phyloP scores from a whole-genome alignment of 1,284 basidiomycete species.

The Flammula alnicola region DNA sequence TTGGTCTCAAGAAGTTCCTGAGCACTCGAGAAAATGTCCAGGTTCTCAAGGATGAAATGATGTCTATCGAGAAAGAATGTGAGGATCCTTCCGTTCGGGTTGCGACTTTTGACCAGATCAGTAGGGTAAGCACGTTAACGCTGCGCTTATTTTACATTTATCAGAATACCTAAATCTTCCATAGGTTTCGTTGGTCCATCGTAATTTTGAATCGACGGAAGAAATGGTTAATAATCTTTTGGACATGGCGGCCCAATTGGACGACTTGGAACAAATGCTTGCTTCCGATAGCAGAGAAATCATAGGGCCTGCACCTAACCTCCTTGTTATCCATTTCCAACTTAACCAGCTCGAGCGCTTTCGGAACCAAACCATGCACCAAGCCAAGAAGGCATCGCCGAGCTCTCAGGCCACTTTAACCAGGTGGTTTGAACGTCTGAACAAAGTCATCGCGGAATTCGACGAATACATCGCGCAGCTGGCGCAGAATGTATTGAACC shows the following conservation, averaged over 20 bases:
- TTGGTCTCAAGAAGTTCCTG: conserved; percentile 87
- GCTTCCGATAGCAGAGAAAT: conserved; percentile 75
- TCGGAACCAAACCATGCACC: conserved; percentile 91
- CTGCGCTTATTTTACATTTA: neutral
- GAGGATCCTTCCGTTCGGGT: conserved; percentile 75
- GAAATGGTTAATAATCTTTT: conserved; percentile 94
- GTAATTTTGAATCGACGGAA: conserved; percentile 94
- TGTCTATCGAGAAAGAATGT: conserved; percentile 81
- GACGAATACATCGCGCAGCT: conserved; percentile 88
- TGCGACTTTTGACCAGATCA: conserved; percentile 90
- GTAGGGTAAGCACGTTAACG: conserved; percentile 62
- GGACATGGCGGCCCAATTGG: conserved; percentile 87
- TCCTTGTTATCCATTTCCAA: conserved; percentile 91
- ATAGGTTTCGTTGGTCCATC: conserved; percentile 93
- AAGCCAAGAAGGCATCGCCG: conserved; percentile 85
- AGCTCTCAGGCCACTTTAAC: conserved; percentile 71
- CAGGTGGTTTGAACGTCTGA: conserved; percentile 89
- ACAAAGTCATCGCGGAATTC: conserved; percentile 81
- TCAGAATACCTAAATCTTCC: conserved; percentile 10
- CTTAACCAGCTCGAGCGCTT: conserved; percentile 91
- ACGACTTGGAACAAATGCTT: conserved; percentile 81
- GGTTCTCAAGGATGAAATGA: conserved; percentile 92
- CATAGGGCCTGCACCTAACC: conserved; percentile 83
- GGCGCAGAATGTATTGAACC: conserved; percentile 77
- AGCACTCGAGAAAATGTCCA: conserved; percentile 85